Percentiles rank a stretch among this genome's conserved stretches.
phyloP scores from a whole-genome alignment of 768 basidiomycete species.

The Tylopilus rubrobrunneus region DNA sequence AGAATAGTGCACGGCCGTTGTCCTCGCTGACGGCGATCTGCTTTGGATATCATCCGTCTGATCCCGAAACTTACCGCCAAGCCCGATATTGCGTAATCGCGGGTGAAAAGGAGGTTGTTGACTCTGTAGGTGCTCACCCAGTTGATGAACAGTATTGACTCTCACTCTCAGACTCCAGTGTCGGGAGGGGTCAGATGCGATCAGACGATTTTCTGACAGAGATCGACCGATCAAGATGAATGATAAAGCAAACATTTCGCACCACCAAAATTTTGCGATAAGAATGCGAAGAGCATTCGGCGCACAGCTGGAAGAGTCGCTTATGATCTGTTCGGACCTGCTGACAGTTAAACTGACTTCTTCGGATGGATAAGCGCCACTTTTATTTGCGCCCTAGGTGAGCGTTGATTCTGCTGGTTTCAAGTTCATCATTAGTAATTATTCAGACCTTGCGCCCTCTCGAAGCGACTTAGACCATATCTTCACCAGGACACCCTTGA shows the following conservation, averaged over 20 bases:
- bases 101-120: neutral
- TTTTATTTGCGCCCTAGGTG: neutral
- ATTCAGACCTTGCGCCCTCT: neutral
- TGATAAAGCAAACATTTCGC: too few relatives aligned
- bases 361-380: neutral
- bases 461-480: neutral
- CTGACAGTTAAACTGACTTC: neutral
- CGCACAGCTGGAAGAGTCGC: too few relatives aligned
- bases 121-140: too few relatives aligned
- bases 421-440: neutral
- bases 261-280: neutral
- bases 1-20: conserved; percentile 33
- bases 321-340: too few relatives aligned
- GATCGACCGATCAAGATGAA: too few relatives aligned
- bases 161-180: too few relatives aligned
- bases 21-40: conserved; percentile 35
- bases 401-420: neutral
- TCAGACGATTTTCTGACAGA: too few relatives aligned
- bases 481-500: too few relatives aligned
- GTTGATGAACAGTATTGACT: too few relatives aligned
- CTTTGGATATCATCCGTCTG: conserved; percentile 32
- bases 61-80: conserved; percentile 26
- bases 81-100: conserved; percentile 34
- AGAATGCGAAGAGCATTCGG: neutral
- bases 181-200: too few relatives aligned